Conservation (phyloP, 208 protist genomes). For the Trypanosoma vivax region DNA sequence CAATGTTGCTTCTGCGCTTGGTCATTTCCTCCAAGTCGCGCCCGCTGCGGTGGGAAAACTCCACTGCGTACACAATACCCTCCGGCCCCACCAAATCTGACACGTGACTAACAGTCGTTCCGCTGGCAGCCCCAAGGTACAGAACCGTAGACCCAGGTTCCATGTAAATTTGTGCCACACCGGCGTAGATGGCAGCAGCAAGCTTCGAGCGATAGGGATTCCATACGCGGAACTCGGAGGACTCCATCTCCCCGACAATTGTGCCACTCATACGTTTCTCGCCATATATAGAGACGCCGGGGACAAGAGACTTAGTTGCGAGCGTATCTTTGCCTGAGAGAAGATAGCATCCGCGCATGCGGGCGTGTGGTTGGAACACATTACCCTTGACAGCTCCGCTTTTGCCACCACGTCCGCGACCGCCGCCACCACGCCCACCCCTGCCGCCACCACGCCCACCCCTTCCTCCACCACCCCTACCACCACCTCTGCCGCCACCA, state of each 20-base stretch:
- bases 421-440: constrained; percentile 43
- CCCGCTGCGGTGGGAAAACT: constrained; percentile 99
- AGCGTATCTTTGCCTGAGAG: constrained; percentile 97
- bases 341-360: constrained; percentile 97
- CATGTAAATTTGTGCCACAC: constrained; percentile 98
- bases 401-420: constrained; percentile 46
- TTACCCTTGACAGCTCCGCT: constrained; percentile 58
- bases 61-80: constrained; percentile 99
- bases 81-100: constrained; percentile 98
- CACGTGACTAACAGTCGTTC: constrained; percentile 99
- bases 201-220: constrained; percentile 99
- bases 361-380: constrained; percentile 95
- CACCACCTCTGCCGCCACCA: constrained; percentile 33
- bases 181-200: constrained; percentile 96
- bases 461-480: constrained; percentile 39
- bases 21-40: constrained; percentile 99
- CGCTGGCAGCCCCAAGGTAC: constrained; percentile 99
- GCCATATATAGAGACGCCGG: constrained; percentile 98
- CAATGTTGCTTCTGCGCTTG: constrained; percentile 99
- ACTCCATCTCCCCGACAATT: constrained; percentile 57
- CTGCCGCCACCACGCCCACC: constrained; percentile 49
- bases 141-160: constrained; percentile 97
- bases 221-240: constrained; percentile 99
- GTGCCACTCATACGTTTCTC: constrained; percentile 98
- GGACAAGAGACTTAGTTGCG: constrained; percentile 95